These are phyloP conservation scores for Gleditsia sinensis DNA, from an alignment of 306 rosid genomes.

Conservation along the genomic window DNA sequence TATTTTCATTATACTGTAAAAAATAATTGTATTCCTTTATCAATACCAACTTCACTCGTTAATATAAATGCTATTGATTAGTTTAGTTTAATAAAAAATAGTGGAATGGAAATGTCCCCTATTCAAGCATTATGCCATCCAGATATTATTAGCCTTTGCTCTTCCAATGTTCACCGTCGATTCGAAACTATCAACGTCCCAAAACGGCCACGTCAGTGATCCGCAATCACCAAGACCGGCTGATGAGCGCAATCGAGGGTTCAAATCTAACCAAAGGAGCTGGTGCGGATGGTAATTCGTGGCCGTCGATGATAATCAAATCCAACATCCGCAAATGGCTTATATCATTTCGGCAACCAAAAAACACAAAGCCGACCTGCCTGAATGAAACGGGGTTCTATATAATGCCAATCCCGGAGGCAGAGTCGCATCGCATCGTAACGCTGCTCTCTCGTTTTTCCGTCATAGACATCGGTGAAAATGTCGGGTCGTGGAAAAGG, in stretches of 20 bases:
- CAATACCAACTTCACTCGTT: too few relatives aligned
- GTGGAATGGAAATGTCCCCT: too few relatives aligned
- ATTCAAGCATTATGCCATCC: too few relatives aligned
- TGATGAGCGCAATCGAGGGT: not conserved
- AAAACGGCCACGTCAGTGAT: constrained; percentile 9
- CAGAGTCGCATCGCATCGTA: not conserved
- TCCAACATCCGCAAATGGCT: not conserved
- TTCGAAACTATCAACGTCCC: not conserved
- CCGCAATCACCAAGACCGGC: not conserved
- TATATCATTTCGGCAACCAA: not conserved
- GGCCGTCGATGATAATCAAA: not conserved
- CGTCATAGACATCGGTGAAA: not conserved
- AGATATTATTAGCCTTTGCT: too few relatives aligned
- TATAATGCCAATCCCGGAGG: not conserved
- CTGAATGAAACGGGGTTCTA: not conserved
- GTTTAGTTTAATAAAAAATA: too few relatives aligned
- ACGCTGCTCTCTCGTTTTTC: not conserved
- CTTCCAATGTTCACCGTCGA: not conserved
- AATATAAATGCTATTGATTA: too few relatives aligned
- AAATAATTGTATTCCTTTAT: too few relatives aligned
- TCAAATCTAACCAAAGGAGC: accelerated
- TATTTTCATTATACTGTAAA: too few relatives aligned
- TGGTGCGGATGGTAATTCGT: not conserved
- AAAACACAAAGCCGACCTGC: not conserved
- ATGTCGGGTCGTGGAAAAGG: constrained; percentile 68